Evolutionary conservation across 2,329 filamentous ascomycete genomes (phyloP).

Genomic region (Botryotinia calthae): DNA sequence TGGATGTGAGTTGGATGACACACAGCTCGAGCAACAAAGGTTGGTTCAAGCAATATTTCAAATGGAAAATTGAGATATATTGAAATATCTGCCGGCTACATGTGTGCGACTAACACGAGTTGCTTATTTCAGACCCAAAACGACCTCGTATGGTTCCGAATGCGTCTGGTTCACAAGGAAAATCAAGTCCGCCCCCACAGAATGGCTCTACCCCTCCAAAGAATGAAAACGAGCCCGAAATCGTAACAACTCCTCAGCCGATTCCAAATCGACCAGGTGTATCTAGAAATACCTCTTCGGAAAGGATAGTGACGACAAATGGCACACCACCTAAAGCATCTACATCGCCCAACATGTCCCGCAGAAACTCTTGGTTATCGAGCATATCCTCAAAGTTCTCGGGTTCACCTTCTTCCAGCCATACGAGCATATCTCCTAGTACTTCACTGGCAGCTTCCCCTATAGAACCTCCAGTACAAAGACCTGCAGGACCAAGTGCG

Average conservation of each 20-base stretch:
- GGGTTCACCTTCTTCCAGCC: constrained; percentile 34
- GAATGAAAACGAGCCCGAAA: constrained; percentile 10
- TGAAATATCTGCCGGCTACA: not conserved
- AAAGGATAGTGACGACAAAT: constrained; percentile 32
- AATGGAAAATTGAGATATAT: constrained; percentile 31
- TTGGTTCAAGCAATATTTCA: constrained; percentile 28
- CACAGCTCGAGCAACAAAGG: constrained; percentile 35
- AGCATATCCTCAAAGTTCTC: constrained; percentile 93
- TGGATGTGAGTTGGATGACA: constrained; percentile 40
- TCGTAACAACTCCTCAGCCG: not conserved
- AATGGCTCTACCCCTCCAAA: constrained; percentile 10
- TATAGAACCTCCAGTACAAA: constrained; percentile 37
- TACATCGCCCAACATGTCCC: constrained; percentile 27
- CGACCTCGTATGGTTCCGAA: constrained; percentile 15
- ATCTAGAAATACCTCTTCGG: constrained; percentile 31
- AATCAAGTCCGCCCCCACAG: constrained; percentile 4
- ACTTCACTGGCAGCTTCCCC: constrained; percentile 31
- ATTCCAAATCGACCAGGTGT: constrained; percentile 29
- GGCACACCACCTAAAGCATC: constrained; percentile 30
- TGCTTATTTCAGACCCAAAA: constrained; percentile 5
- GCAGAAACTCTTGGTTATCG: constrained; percentile 85
- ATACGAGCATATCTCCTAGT: constrained; percentile 33
- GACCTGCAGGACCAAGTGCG: constrained; percentile 38
- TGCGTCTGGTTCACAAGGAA: not conserved
- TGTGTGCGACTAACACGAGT: constrained; percentile 2